These are phyloP conservation scores for Capronia epimyces DNA, from an alignment of 2,329 filamentous ascomycete genomes.

Conservation along the genomic window DNA sequence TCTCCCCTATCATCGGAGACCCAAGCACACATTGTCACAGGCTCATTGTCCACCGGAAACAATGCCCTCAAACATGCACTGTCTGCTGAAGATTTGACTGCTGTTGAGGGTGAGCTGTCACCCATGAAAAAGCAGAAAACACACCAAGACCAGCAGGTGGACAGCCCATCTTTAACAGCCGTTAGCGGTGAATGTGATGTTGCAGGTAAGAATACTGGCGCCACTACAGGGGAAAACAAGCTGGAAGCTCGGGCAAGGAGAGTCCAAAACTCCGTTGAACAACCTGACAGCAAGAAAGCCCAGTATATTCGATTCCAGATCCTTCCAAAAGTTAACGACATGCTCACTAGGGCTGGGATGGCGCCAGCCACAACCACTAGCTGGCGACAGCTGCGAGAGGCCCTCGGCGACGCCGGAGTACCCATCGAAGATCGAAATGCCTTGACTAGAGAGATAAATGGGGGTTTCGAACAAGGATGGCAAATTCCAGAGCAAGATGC, in stretches of 20 bases:
- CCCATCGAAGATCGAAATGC: slow-evolving; percentile 5
- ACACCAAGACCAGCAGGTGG: background rate
- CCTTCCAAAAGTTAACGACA: slow-evolving; percentile 5
- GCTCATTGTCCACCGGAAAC: background rate
- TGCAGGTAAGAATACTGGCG: too few species aligned
- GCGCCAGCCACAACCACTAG: background rate
- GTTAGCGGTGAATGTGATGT: background rate
- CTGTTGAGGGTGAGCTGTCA: background rate
- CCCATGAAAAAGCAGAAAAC: slow-evolving; percentile 4
- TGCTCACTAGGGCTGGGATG: background rate
- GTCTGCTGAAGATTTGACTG: background rate
- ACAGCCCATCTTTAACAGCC: background rate
- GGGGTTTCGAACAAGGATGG: background rate
- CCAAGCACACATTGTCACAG: background rate
- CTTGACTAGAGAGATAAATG: slow-evolving; percentile 3
- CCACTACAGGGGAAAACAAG: background rate
- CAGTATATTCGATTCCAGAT: slow-evolving; percentile 3
- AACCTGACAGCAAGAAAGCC: background rate
- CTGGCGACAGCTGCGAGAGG: slow-evolving; percentile 3
- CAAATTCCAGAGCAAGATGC: background rate
- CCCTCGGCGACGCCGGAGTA: background rate
- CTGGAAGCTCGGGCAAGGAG: background rate
- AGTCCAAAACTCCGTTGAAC: background rate
- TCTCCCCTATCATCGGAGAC: background rate
- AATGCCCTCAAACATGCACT: background rate